Evolutionary conservation across 192 early-diverging fungal species (phyloP), one percentile per base, ranked within the genome.

Genomic region (Podila epicladia): DNA sequence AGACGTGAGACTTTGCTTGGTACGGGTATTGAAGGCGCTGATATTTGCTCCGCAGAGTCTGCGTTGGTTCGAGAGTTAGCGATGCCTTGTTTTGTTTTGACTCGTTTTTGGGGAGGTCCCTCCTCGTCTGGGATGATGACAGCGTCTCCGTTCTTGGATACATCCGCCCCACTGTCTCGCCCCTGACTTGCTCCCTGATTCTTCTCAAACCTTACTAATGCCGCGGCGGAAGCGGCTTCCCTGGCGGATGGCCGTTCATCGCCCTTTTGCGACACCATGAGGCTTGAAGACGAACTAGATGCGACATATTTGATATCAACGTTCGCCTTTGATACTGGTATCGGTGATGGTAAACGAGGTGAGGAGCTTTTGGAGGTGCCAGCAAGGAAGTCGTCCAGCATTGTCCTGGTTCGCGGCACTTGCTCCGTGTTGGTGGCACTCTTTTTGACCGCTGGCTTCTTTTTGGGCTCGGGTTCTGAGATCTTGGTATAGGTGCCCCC

Each of bases 401-500:
- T 49, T 8, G 68, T 76, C 22, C 68, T 45, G 17, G 51, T 55
- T 51, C 51, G 69, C 3, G 74, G 29, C 24, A n/a, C n/a, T 12
- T 22, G 26, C 28, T n/a, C 8, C 22, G 24, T 55, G 24, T 12
- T 24, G 53, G 53, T 22, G 1, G 24, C 20, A 17, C 20, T 24
- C 11, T n/a, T 55, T 65, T 65, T 65, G 24, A 4, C 49, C 1
- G 19, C 29, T 2, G 73, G 49, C 58, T 78, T 85, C 50, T 77
- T 70, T 13, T 78, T 78, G 4, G 70, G 63, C 15, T 85, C 82
- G 28, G 92, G 91, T 33, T 80, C 85, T 1, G 90, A 73, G 24
- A 91, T 89, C 51, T 93, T 93, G n/a, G 67, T 71, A 64, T 82
- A 93, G 15, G 71, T 85, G 19, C 92, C 92, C n/a, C 92, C 92